Evolutionary conservation across 1,139 yeast species (phyloP), one percentile per base, ranked within the genome.

Genomic region (Suhomyces ambrosiae): DNA sequence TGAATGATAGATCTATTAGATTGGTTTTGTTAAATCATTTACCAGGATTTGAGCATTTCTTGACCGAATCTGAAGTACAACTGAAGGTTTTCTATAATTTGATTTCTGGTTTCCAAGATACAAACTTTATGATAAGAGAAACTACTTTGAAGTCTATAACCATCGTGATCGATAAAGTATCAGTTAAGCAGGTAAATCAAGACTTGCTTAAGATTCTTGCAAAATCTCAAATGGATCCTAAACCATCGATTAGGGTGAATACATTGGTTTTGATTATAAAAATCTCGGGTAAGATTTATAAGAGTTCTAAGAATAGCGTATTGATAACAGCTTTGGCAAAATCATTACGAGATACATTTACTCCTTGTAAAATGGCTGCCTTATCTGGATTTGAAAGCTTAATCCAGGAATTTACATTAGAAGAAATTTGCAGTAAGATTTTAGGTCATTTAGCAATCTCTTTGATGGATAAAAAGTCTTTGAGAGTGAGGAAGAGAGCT

Each of bases 371-470:
- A 46, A 63, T 84, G 57, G 86, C 86, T 4, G 89, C 97, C 0
- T 68, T 92, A 26, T 66, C 80, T 44, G 95, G 97, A 1, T 76
- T 92, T 46, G 79, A 76, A 33, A 69, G 75, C 10, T 75, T 87
- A 15, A 67, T 82, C 19, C 82, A 80, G 7, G 78, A 74, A 34
- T 89, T 89, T 52, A 67, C 84, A 0, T 80, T 89, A 3, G 86
- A 79, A 18, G 86, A 89, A 36, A 82, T 89, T 39, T 86, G 96
- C 45, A 79, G 82, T 23, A 86, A 84, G 54, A 76, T 90, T n/a
- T 62, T 92, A 43, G 94, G 96, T 0, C 88, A 89, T 5, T 74
- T 92, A 42, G 90, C 96, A 0, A 87, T 94, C 1, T 79, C 92
- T 0, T 67, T 92, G 42, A 74, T 92, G 60, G 98, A 92, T 56